phyloP scores from a whole-genome alignment of 192 early-diverging fungal species.

The Coemansia sp. region DNA sequence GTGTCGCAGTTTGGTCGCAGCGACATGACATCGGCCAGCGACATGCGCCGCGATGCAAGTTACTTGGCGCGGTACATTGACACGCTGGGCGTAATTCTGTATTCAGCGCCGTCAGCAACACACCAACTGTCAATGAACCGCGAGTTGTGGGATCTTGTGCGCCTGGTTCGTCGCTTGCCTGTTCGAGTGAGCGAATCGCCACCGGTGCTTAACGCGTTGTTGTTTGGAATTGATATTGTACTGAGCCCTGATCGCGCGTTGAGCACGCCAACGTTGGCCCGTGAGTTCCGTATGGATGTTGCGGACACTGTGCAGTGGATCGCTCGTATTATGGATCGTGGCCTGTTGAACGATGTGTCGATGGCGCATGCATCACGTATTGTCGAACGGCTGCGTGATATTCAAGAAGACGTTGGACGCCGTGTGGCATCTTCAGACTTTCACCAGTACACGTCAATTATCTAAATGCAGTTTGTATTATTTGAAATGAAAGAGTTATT shows the following conservation, averaged over 20 bases:
- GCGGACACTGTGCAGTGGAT: conserved; percentile 36
- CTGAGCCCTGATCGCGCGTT: conserved; percentile 35
- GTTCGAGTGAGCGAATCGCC: conserved; percentile 19
- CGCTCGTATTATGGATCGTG: conserved; percentile 13
- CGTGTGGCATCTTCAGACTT: conserved; percentile 13
- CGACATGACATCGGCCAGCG: conserved; percentile 29
- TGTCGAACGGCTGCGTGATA: conserved; percentile 28
- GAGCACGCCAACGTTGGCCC: conserved; percentile 34
- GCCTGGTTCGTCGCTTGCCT: conserved; percentile 21
- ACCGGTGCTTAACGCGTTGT: conserved; percentile 39
- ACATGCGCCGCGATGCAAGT: conserved; percentile 27
- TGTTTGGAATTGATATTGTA: conserved; percentile 49
- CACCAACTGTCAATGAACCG: conserved; percentile 45
- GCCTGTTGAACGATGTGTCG: not conserved
- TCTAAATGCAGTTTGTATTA: conserved; percentile 2
- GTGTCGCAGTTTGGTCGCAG: conserved; percentile 42
- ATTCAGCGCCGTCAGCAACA: conserved; percentile 26
- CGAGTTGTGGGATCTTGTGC: conserved; percentile 44
- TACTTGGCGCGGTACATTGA: conserved; percentile 37
- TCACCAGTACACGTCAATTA: conserved; percentile 21
- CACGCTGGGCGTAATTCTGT: conserved; percentile 45
- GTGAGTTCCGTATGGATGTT: conserved; percentile 43
- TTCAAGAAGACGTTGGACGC: conserved; percentile 28
- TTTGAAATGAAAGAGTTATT: conserved; percentile 15
- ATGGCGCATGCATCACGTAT: conserved; percentile 34